Conservation (phyloP, 2,329 filamentous ascomycete species). For the Aspergillus fructus region DNA sequence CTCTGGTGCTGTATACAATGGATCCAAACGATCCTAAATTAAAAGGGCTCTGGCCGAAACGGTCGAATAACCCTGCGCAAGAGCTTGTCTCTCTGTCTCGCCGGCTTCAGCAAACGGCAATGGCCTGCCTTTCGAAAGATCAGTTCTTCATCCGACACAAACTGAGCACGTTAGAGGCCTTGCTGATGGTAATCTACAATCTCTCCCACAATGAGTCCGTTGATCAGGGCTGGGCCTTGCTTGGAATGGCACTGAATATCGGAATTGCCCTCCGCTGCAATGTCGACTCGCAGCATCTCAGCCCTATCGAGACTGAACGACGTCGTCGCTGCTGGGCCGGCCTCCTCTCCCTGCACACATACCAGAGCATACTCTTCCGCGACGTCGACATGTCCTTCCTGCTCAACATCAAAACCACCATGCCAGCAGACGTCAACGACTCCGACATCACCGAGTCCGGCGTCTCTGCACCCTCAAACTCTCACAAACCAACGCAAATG, state of each 20-base stretch:
- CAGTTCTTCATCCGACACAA: slow-evolving; percentile 29
- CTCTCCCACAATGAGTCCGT: slow-evolving; percentile 26
- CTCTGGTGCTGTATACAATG: slow-evolving; percentile 23
- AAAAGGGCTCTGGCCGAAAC: slow-evolving; percentile 15
- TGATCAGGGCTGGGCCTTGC: slow-evolving; percentile 28
- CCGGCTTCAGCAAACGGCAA: slow-evolving; percentile 13
- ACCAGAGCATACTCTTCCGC: slow-evolving; percentile 28
- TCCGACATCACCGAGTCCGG: slow-evolving; percentile 14
- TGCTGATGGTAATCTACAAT: slow-evolving; percentile 33
- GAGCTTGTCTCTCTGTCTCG: neutral
- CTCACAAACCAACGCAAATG: slow-evolving; percentile 29
- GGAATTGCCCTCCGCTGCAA: slow-evolving; percentile 32
- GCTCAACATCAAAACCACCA: slow-evolving; percentile 16
- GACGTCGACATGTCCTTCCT: slow-evolving; percentile 22
- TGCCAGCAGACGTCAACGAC: slow-evolving; percentile 28
- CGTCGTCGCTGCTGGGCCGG: slow-evolving; percentile 34
- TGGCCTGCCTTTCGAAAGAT: slow-evolving; percentile 30
- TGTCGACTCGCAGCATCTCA: slow-evolving; percentile 17
- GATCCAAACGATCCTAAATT: slow-evolving; percentile 22
- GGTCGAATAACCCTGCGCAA: neutral
- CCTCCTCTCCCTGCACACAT: slow-evolving; percentile 31
- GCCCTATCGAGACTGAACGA: slow-evolving; percentile 24
- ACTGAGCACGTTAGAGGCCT: slow-evolving; percentile 29
- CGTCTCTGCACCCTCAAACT: slow-evolving; percentile 11
- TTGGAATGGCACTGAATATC: slow-evolving; percentile 30